Conservation (phyloP, 2,329 filamentous ascomycete genomes). For the Pseudogymnoascus sp. region DNA sequence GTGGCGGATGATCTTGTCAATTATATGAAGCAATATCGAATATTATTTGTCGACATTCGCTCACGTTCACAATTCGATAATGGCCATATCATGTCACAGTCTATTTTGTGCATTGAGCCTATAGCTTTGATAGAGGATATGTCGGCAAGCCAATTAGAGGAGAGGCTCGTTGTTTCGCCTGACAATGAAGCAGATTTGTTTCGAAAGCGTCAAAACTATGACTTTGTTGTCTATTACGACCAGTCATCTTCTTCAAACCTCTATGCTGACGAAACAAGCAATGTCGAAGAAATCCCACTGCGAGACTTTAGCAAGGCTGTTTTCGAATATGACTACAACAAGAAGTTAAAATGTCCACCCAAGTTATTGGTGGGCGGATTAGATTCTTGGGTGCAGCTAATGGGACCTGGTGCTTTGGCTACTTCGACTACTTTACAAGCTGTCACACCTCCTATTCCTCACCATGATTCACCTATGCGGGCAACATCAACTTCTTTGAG, state of each 20-base stretch:
- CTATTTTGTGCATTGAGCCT: conserved; percentile 85
- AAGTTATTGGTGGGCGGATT: conserved; percentile 76
- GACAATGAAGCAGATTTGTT: conserved; percentile 71
- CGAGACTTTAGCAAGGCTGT: conserved; percentile 71
- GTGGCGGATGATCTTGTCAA: conserved; percentile 59
- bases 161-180: conserved; percentile 64
- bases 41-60: conserved; percentile 82
- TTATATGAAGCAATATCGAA: conserved; percentile 57
- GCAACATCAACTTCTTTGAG: conserved; percentile 13
- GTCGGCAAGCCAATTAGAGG: conserved; percentile 53
- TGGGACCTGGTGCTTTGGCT: conserved; percentile 50
- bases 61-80: conserved; percentile 72
- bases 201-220: conserved; percentile 63
- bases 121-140: conserved; percentile 62
- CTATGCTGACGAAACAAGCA: conserved; percentile 34
- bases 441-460: neutral
- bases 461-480: conserved; percentile 1
- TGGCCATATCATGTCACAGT: conserved; percentile 79
- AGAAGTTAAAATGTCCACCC: conserved; percentile 63
- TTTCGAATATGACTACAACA: conserved; percentile 73
- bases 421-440: conserved; percentile 41
- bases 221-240: conserved; percentile 88
- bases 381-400: conserved; percentile 76
- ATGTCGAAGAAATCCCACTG: conserved; percentile 45
- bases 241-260: conserved; percentile 43